These are phyloP conservation scores for Penicillium turbatum DNA, from an alignment of 495 filamentous ascomycete species.

Conservation along the genomic window DNA sequence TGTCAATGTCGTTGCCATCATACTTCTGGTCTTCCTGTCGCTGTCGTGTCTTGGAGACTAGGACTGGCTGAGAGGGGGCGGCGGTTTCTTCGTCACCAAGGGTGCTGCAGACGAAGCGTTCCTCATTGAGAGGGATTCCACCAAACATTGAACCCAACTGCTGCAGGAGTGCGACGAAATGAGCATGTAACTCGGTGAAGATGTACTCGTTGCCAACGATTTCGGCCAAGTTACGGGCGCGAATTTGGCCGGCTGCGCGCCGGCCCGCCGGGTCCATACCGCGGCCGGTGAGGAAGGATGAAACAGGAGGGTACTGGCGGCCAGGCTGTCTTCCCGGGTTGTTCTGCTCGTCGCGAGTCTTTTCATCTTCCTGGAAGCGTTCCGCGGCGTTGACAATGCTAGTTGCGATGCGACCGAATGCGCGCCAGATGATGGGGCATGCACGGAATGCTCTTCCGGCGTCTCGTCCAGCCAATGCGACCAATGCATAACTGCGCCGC, in stretches of 20 bases:
- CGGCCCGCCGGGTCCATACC: conserved; percentile 56
- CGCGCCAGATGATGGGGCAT: conserved; percentile 66
- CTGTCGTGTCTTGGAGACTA: conserved; percentile 19
- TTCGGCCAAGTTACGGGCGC: conserved; percentile 75
- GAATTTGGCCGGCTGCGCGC: conserved; percentile 50
- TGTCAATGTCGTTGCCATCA: conserved; percentile 33
- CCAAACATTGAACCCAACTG: conserved; percentile 56
- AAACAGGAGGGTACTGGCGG: conserved; percentile 51
- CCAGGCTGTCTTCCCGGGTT: conserved; percentile 21
- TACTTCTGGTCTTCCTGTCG: conserved; percentile 23
- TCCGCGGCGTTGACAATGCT: conserved; percentile 67
- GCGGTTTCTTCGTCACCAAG: conserved; percentile 30
- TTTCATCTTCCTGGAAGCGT: conserved; percentile 46
- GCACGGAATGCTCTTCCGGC: conserved; percentile 70
- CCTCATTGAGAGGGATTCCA: conserved; percentile 41
- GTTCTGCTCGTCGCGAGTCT: conserved; percentile 41
- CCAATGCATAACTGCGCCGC: conserved; percentile 78
- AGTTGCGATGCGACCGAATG: conserved; percentile 72
- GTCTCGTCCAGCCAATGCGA: conserved; percentile 71
- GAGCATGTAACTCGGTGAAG: conserved; percentile 79
- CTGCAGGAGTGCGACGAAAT: conserved; percentile 70
- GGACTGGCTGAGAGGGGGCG: conserved; percentile 19
- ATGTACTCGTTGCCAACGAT: conserved; percentile 82
- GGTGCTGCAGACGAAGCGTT: conserved; percentile 43
- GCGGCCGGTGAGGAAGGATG: conserved; percentile 60